Evolutionary conservation across 768 basidiomycete genomes (phyloP), one percentile per base, ranked within the genome.

Genomic region (Mycena vulgaris): DNA sequence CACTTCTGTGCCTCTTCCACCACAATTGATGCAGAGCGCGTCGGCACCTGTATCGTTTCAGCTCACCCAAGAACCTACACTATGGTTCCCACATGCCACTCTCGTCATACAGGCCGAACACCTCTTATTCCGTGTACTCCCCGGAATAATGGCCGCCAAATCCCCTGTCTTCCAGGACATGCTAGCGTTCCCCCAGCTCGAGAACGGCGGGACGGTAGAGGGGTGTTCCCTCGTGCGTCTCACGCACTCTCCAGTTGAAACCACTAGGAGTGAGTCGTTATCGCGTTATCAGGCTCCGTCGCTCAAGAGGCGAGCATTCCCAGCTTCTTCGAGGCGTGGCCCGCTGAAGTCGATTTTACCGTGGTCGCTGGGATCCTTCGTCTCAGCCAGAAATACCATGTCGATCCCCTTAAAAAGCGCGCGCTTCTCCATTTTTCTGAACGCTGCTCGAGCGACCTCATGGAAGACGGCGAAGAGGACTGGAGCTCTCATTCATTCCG

Each of bases 311-410:
- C 39, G 39, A 16, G 10, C 39, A n/a, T 31, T 30, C 16, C 2
- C 58, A 52, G 61, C 16, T 63, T 63, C 31, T 63, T 63, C 25
- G 61, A 63, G 5, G 3, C 61, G 13, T 63, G 49, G 48, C 61
- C 61, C 4, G 4, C 61, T 2, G 21, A 8, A 5, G 48, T 17
- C 4, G 49, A 52, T 27, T 63, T 51, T n/a, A 8, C 2, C 25
- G 25, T 63, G 35, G 37, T 63, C 7, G 23, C 61, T 1, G 61
- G 61, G 10, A 35, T 63, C 19, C 61, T 63, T 5, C 61, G 48
- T 1, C 48, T 63, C 5, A 63, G 61, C 35, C 61, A 63, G 19
- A 63, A 63, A 9, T 63, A 63, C 19, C 61, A 63, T 14, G 61
- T 52, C 48, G 61, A 63, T 27, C 61, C 61, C 8, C 49, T 63